Conservation (phyloP, 208 protist genomes). For the Leishmania lainsoni region DNA sequence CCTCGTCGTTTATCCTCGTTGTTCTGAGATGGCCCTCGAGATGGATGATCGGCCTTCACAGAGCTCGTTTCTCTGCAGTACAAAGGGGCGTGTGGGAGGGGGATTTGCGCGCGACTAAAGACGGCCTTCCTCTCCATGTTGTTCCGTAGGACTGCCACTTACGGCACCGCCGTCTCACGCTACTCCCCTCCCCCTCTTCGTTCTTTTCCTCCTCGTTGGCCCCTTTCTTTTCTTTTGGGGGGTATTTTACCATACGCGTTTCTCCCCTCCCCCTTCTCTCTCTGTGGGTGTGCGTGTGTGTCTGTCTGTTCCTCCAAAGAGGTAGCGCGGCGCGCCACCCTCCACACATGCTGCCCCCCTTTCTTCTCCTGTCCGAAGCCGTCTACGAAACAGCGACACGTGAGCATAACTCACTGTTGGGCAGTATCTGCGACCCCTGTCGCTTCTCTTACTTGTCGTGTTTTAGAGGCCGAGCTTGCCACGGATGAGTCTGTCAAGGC, state of each 20-base stretch:
- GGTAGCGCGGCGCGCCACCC: neutral
- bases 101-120: neutral
- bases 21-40: neutral
- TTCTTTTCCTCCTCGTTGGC: neutral
- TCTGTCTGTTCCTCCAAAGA: neutral
- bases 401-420: neutral
- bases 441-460: neutral
- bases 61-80: too few species aligned
- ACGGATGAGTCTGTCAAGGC: conserved; percentile 7
- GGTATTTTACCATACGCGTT: neutral
- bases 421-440: neutral
- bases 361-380: neutral
- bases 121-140: neutral
- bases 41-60: neutral
- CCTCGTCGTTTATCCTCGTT: neutral
- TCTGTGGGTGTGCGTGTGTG: neutral
- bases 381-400: neutral
- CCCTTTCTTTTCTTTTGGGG: too few species aligned
- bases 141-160: neutral
- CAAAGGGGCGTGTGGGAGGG: neutral
- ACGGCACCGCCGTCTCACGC: neutral
- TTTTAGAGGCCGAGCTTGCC: neutral
- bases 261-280: neutral
- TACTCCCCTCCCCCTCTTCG: neutral
- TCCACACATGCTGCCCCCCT: neutral